Conservation (phyloP, 352 stramenopile species). For the Phytopythium kandeliae region DNA sequence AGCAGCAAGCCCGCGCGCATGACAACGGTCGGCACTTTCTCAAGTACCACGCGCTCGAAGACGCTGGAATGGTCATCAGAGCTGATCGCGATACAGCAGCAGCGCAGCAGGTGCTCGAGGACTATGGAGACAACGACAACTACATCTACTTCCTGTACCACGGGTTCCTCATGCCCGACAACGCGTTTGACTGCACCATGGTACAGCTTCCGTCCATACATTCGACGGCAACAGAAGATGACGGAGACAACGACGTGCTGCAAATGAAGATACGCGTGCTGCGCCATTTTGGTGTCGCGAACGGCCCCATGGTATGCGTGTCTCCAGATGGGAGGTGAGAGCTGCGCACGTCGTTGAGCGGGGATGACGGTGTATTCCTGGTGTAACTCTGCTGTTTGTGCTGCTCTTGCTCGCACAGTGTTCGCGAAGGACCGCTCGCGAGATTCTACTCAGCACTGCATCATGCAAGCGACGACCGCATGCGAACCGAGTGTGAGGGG, state of each 20-base stretch:
- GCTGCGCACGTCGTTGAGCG: too few relatives aligned
- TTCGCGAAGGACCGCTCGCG: constrained; percentile 14
- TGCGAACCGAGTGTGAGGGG: constrained; percentile 16
- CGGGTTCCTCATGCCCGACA: constrained; percentile 86
- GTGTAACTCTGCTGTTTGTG: too few relatives aligned
- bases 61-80: constrained; percentile 42
- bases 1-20: constrained; percentile 17
- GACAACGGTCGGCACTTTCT: constrained; percentile 56
- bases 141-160: constrained; percentile 86
- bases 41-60: constrained; percentile 41
- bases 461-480: constrained; percentile 12
- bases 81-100: constrained; percentile 43
- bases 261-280: constrained; percentile 22
- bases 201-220: constrained; percentile 24
- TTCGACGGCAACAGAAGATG: not conserved
- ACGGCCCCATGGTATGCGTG: constrained; percentile 25
- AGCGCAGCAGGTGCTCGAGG: constrained; percentile 84
- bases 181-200: constrained; percentile 85
- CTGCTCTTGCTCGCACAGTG: constrained; percentile 6
- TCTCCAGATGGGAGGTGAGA: constrained; percentile 23
- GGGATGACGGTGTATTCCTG: too few relatives aligned
- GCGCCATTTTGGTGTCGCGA: constrained; percentile 22
- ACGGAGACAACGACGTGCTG: constrained; percentile 2
- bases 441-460: constrained; percentile 25
- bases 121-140: constrained; percentile 95